Evolutionary conservation across 495 filamentous ascomycete genomes (phyloP).

Genomic region (Aspergillus indologenus): DNA sequence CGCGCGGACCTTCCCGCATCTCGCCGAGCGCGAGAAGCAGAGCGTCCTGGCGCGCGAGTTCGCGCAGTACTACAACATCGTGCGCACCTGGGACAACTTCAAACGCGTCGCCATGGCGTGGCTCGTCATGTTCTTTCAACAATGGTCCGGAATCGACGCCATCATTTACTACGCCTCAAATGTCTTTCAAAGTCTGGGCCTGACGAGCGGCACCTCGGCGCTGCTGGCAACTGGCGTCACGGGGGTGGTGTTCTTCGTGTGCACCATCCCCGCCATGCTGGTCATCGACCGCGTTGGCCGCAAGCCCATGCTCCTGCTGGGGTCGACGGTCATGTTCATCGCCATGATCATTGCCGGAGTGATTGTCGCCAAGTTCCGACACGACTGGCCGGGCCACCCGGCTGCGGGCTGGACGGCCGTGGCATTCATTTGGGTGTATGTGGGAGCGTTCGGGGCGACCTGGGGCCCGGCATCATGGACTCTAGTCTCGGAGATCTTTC

Average conservation of each 20-base stretch:
- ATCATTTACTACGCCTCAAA: conserved; percentile 41
- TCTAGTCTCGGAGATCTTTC: conserved; percentile 39
- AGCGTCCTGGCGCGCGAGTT: conserved; percentile 35
- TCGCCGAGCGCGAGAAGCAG: conserved; percentile 28
- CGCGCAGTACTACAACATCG: conserved; percentile 36
- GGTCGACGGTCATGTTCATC: conserved; percentile 46
- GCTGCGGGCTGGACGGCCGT: conserved; percentile 44
- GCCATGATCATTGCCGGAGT: conserved; percentile 47
- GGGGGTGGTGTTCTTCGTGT: conserved; percentile 66
- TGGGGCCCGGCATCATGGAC: conserved; percentile 47
- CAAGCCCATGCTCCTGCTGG: conserved; percentile 68
- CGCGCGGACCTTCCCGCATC: conserved; percentile 35
- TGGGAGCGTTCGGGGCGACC: conserved; percentile 60
- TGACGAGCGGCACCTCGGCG: conserved; percentile 76
- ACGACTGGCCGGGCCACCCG: conserved; percentile 31
- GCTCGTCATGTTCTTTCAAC: conserved; percentile 44
- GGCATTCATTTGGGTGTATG: conserved; percentile 34
- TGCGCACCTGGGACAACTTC: conserved; percentile 40
- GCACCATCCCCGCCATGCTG: conserved; percentile 66
- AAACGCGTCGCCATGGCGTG: conserved; percentile 38
- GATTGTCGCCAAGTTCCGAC: conserved; percentile 41
- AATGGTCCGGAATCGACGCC: conserved; percentile 43
- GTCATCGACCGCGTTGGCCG: conserved; percentile 74
- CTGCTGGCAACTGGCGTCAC: conserved; percentile 62
- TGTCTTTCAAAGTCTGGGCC: conserved; percentile 67